Evolutionary conservation across 176 grass and related monocot species (phyloP), one percentile per base, ranked within the genome.

Genomic region (Poa annua): DNA sequence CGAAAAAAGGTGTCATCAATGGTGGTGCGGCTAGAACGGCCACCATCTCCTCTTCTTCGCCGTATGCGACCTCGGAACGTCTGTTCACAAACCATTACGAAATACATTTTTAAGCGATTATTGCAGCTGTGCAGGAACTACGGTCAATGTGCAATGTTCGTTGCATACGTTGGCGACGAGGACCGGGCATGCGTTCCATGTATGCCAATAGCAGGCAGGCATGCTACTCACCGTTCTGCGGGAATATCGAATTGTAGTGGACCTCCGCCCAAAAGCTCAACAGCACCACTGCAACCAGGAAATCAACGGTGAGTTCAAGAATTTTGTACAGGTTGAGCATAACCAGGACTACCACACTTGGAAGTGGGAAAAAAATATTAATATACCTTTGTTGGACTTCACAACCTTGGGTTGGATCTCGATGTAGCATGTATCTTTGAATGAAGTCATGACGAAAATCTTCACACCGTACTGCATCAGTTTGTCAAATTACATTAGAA

Each of bases 211-310:
- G 72, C 88, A 86, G 73, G 77, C 81, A 66, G 59, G 77, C 77
- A 62, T 77, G 47, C 64, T 86, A 95, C 96, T 95, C 88, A 98
- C 96, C 92, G 42, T 88, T 86, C 88, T 95, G 89, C 21, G 90
- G 83, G 80, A 85, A 91, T 80, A 98, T 98, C 19, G 96, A 98
- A 71, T 98, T 98, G 87, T 98, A 98, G 79, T 98, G 96, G 78
- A 98, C 96, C 92, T 98, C 96, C 3, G 96, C 96, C 96, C 96
- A 98, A 80, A 98, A 98, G 86, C 96, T 98, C 85, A 98, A 85
- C 70, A 98, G 88, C 65, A 98, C 74, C 74, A 98, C 96, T 98
- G 85, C 76, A 86, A 71, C 11, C 60, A 87, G 61, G 24, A 29
- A 70, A 26, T 22, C 16, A 44, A 57, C 6, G 20, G 39, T 41